Base-by-base conservation (phyloP, 2,329 filamentous ascomycete genomes). In the Fusarium solani-melongenae region DNA sequence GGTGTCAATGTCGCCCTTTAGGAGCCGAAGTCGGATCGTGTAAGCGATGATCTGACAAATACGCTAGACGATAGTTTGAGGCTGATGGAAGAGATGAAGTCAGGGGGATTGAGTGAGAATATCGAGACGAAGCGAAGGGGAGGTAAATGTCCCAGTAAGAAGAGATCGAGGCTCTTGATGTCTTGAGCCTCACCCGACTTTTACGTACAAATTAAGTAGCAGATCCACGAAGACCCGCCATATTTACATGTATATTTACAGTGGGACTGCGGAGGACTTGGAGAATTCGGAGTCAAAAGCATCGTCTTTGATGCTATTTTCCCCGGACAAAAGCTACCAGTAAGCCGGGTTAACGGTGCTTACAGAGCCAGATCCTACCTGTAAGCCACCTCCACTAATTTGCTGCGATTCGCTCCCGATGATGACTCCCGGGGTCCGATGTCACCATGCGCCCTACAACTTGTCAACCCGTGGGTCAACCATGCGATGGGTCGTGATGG, bases 401-500 rank as follows among this genome's bases (percentile, higher is more conserved):
- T 27, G 15, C 22, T 27, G 34, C 33, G 9, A 39, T 66, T 67
- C 49, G 53, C 62, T 20, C 33, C 24, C n/a, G 44, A 39, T 57
- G 44, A 53, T 57, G 55, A 29, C 46, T 57, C 55, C 67, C 61
- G 67, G 64, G 64, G 61, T 69, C 55, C 64, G 44, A 66, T 73
- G 64, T 55, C 71, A 63, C 65, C 46, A 33, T 59, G 58, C 71
- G 71, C 71, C 71, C 71, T 74, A 63, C 64, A 67, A 69, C 71
- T 72, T 74, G 71, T 74, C 71, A 49, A 64, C 38, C 64, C 46
- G 70, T 74, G 70, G 70, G 62, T 41, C 63, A 46, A 46, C 36
- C 46, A 46, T 73, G 60, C 59, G 46, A 51, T 51, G 46, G 46
- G 55, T 74, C 67, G 64, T 38, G 64, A 70, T 71, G 71, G 71